phyloP scores from a whole-genome alignment of 495 filamentous ascomycete species.

The Sphaerosporella brunnea region DNA sequence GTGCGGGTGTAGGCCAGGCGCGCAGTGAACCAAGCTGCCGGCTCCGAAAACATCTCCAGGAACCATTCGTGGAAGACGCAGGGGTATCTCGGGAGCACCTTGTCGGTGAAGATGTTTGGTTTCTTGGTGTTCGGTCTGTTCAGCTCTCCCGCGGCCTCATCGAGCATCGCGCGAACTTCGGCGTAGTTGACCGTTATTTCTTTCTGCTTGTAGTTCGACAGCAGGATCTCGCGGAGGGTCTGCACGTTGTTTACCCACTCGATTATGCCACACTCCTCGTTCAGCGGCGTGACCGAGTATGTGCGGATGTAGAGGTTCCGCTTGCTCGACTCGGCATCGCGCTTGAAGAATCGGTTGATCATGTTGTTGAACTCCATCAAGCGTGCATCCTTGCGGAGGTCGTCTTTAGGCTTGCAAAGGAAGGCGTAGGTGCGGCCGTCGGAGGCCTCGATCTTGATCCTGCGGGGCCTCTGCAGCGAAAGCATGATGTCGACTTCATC shows the following conservation, averaged over 20 bases:
- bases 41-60: slow-evolving; percentile 80
- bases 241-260: slow-evolving; percentile 98
- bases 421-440: slow-evolving; percentile 77
- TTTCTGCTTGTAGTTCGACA: slow-evolving; percentile 31
- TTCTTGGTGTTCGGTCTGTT: slow-evolving; percentile 34
- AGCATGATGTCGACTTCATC: slow-evolving; percentile 80
- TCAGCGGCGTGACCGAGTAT: slow-evolving; percentile 87
- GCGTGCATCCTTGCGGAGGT: slow-evolving; percentile 87
- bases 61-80: slow-evolving; percentile 88
- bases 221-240: slow-evolving; percentile 78
- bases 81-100: slow-evolving; percentile 49
- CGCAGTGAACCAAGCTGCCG: slow-evolving; percentile 76
- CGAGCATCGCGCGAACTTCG: slow-evolving; percentile 32
- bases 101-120: slow-evolving; percentile 47
- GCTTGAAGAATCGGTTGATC: slow-evolving; percentile 85
- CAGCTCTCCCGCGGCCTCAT: slow-evolving; percentile 29
- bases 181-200: slow-evolving; percentile 30
- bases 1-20: slow-evolving; percentile 83
- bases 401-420: slow-evolving; percentile 94
- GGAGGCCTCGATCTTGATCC: slow-evolving; percentile 69
- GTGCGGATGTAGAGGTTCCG: slow-evolving; percentile 63
- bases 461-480: slow-evolving; percentile 82
- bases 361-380: slow-evolving; percentile 98
- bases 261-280: slow-evolving; percentile 93
- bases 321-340: slow-evolving; percentile 74